Percentiles rank a stretch among this genome's conserved stretches.
Conservation (phyloP, 495 filamentous ascomycete genomes). For the Clohesyomyces aquaticus region DNA sequence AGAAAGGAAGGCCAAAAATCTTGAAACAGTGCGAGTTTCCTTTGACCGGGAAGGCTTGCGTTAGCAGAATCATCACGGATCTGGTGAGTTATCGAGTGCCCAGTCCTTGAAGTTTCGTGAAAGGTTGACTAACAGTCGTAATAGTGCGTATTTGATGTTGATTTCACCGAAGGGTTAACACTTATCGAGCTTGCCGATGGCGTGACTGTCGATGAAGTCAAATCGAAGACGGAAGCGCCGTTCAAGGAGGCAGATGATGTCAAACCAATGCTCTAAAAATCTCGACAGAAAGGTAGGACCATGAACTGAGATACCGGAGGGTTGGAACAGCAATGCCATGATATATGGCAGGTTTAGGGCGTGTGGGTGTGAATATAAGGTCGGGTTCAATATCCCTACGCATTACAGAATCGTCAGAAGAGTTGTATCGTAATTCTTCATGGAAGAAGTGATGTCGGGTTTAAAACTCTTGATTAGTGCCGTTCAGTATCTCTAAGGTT, state of each 20-base stretch:
- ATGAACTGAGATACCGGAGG: no score
- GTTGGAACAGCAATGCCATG: no score
- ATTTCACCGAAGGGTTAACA: constrained; percentile 55
- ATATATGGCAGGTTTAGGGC: no score
- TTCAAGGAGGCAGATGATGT: constrained; percentile 56
- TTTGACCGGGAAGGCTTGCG: constrained; percentile 54
- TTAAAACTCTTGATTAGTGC: no score
- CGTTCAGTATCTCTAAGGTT: no score
- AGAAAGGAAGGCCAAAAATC: constrained; percentile 63
- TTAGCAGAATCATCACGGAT: constrained; percentile 61
- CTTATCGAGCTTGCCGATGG: constrained; percentile 61
- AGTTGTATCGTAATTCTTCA: no score
- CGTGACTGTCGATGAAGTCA: constrained; percentile 58
- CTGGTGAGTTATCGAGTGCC: constrained; percentile 52
- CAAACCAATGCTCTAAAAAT: constrained; percentile 53
- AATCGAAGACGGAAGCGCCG: constrained; percentile 58
- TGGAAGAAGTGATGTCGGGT: no score
- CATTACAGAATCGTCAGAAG: no score
- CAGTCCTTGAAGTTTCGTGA: background rate
- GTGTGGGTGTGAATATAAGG: no score
- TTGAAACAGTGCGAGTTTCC: constrained; percentile 61
- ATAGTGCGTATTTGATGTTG: constrained; percentile 62
- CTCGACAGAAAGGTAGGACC: no score
- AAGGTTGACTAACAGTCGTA: constrained; percentile 18
- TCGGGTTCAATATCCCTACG: no score